Evolutionary conservation across 306 rosid species (phyloP).

Genomic region (Rosa multiflora): DNA sequence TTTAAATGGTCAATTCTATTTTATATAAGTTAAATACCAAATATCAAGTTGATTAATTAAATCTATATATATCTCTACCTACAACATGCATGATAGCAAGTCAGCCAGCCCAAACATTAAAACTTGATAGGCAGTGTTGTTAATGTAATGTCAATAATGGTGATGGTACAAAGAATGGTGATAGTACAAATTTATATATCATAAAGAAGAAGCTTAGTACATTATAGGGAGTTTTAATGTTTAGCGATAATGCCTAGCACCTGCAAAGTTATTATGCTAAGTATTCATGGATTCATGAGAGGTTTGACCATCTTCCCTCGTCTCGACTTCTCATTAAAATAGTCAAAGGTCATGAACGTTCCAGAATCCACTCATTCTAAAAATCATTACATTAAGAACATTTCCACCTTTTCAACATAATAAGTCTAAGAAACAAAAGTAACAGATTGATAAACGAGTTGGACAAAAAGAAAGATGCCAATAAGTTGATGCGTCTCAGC

Average conservation of each 20-base stretch:
- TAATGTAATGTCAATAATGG: neutral
- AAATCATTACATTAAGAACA: neutral
- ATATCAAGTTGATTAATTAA: neutral
- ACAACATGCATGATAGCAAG: neutral
- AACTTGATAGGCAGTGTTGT: constrained; percentile 3
- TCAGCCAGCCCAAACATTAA: neutral
- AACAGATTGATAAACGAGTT: neutral
- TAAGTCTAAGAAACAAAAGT: neutral
- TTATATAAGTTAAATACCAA: neutral
- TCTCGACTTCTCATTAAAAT: neutral
- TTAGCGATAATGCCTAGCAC: neutral
- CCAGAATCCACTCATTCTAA: neutral
- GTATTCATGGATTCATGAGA: neutral
- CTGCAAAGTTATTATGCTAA: neutral
- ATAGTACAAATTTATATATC: neutral
- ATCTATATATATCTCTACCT: neutral
- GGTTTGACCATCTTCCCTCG: neutral
- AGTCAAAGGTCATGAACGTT: neutral
- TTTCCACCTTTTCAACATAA: neutral
- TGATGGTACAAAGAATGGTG: neutral
- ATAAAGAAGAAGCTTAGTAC: neutral
- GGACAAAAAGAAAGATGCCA: neutral
- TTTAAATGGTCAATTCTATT: neutral
- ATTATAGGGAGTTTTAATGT: neutral
- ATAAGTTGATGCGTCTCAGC: neutral